Evolutionary conservation across 1,284 basidiomycete genomes (phyloP), one percentile per base, ranked within the genome.

Genomic region (Trichosporon asahii): DNA sequence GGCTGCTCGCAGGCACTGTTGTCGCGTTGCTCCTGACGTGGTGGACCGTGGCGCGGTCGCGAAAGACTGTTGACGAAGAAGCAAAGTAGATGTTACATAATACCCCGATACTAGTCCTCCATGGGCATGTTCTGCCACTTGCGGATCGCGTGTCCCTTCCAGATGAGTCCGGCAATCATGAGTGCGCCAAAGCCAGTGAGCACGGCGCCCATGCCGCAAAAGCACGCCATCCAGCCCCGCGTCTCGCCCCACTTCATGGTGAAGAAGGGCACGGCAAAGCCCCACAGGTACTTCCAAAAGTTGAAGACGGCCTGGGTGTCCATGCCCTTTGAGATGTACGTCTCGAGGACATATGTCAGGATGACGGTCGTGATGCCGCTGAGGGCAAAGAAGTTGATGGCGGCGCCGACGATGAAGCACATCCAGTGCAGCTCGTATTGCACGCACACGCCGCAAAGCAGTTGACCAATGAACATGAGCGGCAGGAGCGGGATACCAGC

Each of bases 231-330:
- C 60, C 78, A 80, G 55, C 74, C 75, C 29, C 72, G 27, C 29
- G 71, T 68, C 11, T 72, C 71, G 12, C 76, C 78, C 81, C 81
- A 83, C 46, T 74, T 70, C 37, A 78, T 77, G 8, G 78, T 75
- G 68, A 80, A 83, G 74, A 82, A 83, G 9, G 81, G 75, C 15
- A 79, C 77, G 0, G 75, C 76, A 60, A 84, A 84, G 23, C 80
- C 80, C 75, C 80, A 80, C n/a, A 78, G 75, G 68, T 75, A 78
- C 76, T 82, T 83, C 76, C 80, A 80, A 73, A 84, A 81, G 69
- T 78, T 79, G 74, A 82, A 84, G 37, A 79, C 78, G 25, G 81
- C 79, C 66, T 82, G 79, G 14, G 79, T 80, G 69, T 81, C 79
- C 70, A 80, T 79, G 0, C 76, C 74, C 44, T 75, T 69, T 18